Conservation (phyloP, 2,329 filamentous ascomycete species). For the Paracorniculantispora psalliotae region DNA sequence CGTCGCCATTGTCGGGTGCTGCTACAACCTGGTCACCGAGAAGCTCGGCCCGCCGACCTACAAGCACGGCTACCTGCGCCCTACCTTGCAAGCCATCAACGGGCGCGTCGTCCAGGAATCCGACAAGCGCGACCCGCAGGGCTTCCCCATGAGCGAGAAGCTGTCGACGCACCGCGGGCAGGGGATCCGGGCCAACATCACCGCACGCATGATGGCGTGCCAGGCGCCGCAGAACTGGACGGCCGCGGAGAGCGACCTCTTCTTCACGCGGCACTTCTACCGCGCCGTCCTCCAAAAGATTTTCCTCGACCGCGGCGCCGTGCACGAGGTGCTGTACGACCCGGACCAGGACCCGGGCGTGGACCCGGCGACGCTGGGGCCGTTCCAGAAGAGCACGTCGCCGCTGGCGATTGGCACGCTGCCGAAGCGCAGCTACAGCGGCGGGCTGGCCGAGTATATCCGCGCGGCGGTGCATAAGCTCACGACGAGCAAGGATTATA, state of each 20-base stretch:
- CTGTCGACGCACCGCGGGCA: constrained; percentile 52
- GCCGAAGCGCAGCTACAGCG: constrained; percentile 71
- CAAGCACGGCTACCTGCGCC: constrained; percentile 74
- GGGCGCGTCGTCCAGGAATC: constrained; percentile 66
- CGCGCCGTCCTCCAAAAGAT: constrained; percentile 85
- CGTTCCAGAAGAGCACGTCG: constrained; percentile 58
- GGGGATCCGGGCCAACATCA: constrained; percentile 86
- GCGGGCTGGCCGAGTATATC: constrained; percentile 67
- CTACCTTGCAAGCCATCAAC: constrained; percentile 60
- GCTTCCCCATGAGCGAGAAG: constrained; percentile 84
- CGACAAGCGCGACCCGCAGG: constrained; percentile 74
- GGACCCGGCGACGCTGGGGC: constrained; percentile 25
- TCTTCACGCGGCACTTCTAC: constrained; percentile 92
- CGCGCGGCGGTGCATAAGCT: constrained; percentile 77
- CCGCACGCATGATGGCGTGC: constrained; percentile 95
- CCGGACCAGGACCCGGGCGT: constrained; percentile 16
- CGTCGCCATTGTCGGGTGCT: constrained; percentile 96
- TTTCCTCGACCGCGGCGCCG: constrained; percentile 79
- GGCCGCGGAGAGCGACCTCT: constrained; percentile 69
- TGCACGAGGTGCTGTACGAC: constrained; percentile 53
- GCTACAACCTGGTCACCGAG: constrained; percentile 95
- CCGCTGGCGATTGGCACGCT: constrained; percentile 85
- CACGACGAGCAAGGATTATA: constrained; percentile 50
- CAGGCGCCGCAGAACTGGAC: constrained; percentile 95
- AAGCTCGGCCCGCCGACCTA: constrained; percentile 80